A percentile compares a stretch with the other conserved stretches of the same genome.
Evolutionary conservation across 768 basidiomycete genomes (phyloP).

Genomic region (Zangia roseola): DNA sequence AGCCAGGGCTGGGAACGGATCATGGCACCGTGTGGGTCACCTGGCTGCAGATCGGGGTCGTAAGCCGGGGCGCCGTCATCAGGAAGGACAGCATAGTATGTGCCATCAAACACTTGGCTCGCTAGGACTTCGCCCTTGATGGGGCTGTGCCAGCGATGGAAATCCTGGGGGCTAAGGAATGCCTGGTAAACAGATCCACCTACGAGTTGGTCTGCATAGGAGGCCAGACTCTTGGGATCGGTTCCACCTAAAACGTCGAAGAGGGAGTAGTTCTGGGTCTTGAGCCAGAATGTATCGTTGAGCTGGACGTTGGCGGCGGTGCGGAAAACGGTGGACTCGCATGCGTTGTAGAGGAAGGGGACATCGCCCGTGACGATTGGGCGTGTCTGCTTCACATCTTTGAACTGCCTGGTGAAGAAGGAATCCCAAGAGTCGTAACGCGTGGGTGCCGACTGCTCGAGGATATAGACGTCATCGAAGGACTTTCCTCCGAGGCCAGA

Average conservation of each 20-base stretch:
- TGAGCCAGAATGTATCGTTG: slow-evolving; percentile 56
- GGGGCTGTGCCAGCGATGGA: slow-evolving; percentile 64
- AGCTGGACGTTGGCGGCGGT: slow-evolving; percentile 36
- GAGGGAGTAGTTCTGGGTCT: slow-evolving; percentile 57
- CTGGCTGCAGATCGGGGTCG: background rate
- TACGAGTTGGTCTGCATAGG: slow-evolving; percentile 36
- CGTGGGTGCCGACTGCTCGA: background rate
- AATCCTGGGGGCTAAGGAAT: slow-evolving; percentile 50
- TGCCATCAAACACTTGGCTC: slow-evolving; percentile 30
- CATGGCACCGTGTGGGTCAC: slow-evolving; percentile 19
- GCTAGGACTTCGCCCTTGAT: slow-evolving; percentile 42
- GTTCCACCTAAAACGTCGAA: slow-evolving; percentile 46
- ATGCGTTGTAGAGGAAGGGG: slow-evolving; percentile 40
- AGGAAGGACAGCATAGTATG: slow-evolving; percentile 10
- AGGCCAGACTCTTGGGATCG: slow-evolving; percentile 24
- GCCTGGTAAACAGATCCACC: slow-evolving; percentile 55
- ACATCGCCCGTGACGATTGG: slow-evolving; percentile 29
- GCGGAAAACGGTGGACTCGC: slow-evolving; percentile 49
- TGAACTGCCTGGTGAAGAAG: slow-evolving; percentile 50
- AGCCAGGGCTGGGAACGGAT: slow-evolving; percentile 41
- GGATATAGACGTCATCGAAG: background rate
- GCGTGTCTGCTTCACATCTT: slow-evolving; percentile 27
- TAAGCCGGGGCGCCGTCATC: slow-evolving; percentile 5
- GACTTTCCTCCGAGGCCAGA: background rate
- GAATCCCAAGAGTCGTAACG: slow-evolving; percentile 42